Evolutionary conservation across 805 yeast species (phyloP).

Genomic region (Pachysolen tannophilus): DNA sequence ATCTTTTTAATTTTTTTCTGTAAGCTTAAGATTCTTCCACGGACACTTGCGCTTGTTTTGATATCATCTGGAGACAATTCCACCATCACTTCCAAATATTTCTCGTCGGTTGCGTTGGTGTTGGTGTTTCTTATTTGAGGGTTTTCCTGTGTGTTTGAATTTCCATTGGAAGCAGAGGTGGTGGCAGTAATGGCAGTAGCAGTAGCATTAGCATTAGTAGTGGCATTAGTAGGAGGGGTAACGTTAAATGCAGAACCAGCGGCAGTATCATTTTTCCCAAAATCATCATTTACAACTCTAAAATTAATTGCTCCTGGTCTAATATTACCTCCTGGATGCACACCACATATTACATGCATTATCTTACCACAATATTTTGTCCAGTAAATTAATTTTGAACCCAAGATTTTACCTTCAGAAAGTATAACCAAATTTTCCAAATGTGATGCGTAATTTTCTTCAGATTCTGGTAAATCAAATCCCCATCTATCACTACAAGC

Average conservation of each 20-base stretch:
- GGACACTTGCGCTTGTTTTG: constrained; percentile 51
- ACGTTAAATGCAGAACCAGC: background rate
- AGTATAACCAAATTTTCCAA: constrained; percentile 42
- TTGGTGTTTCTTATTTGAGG: constrained; percentile 14
- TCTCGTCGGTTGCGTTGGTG: too few relatives aligned
- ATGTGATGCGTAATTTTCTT: constrained; percentile 35
- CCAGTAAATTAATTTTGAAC: constrained; percentile 57
- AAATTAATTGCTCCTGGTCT: constrained; percentile 49
- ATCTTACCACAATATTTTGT: constrained; percentile 63
- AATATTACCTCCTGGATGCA: constrained; percentile 74
- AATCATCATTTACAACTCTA: constrained; percentile 25
- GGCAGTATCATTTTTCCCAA: constrained; percentile 14
- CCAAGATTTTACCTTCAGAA: constrained; percentile 24
- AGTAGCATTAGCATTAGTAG: too few relatives aligned
- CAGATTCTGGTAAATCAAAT: constrained; percentile 57
- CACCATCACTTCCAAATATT: constrained; percentile 31
- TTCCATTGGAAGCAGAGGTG: constrained; percentile 10
- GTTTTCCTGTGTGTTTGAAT: constrained; percentile 11
- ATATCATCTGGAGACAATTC: constrained; percentile 43
- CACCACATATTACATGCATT: constrained; percentile 74
- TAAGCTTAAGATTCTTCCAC: constrained; percentile 47
- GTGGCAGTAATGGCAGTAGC: constrained; percentile 5
- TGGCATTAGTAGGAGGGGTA: too few relatives aligned
- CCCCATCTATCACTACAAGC: constrained; percentile 81
- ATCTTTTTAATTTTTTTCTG: constrained; percentile 56